Conservation (phyloP, 2,329 filamentous ascomycete genomes). For the Phialocephala sp. region DNA sequence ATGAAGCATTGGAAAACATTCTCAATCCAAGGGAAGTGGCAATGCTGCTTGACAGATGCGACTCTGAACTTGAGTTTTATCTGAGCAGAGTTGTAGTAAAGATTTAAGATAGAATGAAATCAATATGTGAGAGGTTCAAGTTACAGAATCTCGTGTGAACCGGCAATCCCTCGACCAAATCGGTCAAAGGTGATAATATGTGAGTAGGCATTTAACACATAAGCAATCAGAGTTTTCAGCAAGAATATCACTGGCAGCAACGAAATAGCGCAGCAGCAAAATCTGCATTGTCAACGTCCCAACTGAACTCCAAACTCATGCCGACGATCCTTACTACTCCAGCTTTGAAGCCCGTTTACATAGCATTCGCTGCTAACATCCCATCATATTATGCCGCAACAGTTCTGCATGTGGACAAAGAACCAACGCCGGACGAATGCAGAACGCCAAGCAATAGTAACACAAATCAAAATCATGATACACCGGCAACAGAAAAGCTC, state of each 20-base stretch:
- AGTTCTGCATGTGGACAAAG: not conserved
- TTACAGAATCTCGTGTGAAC: too few species aligned
- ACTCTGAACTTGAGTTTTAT: too few species aligned
- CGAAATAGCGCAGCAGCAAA: not conserved
- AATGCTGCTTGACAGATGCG: too few species aligned
- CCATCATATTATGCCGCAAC: not conserved
- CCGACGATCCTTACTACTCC: not conserved
- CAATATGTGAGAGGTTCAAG: too few species aligned
- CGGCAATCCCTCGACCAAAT: too few species aligned
- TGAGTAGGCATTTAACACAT: not conserved
- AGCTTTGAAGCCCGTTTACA: not conserved
- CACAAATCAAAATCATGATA: conserved; percentile 16
- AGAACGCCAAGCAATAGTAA: conserved; percentile 8
- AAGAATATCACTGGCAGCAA: not conserved
- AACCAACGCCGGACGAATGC: not conserved
- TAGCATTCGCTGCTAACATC: not conserved
- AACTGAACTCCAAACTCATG: not conserved
- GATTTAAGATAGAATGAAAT: too few species aligned
- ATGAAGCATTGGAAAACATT: too few species aligned
- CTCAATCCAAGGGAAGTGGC: too few species aligned
- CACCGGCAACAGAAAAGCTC: conserved; percentile 73
- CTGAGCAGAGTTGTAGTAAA: too few species aligned
- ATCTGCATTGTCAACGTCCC: not conserved
- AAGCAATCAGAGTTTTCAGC: not conserved
- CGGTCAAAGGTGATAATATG: too few species aligned